Conservation (phyloP, 257 asterid genomes). For the Eustoma russellianum region DNA sequence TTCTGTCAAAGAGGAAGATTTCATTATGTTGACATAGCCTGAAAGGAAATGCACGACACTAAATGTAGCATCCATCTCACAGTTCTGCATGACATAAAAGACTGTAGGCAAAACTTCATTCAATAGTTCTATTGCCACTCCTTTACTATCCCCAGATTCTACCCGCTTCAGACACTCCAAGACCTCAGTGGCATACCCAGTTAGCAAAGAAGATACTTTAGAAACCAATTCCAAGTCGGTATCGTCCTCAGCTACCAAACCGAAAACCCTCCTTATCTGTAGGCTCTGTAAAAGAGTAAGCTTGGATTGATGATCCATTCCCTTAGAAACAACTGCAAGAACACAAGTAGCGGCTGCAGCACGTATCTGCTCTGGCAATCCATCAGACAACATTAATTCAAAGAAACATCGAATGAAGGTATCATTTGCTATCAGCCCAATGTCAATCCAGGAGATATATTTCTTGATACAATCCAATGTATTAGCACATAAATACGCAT, state of each 20-base stretch:
- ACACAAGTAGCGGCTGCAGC: slow-evolving; percentile 69
- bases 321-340: slow-evolving; percentile 65
- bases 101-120: slow-evolving; percentile 92
- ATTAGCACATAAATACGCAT: slow-evolving; percentile 56
- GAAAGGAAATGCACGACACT: slow-evolving; percentile 84
- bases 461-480: slow-evolving; percentile 70
- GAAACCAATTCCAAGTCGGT: slow-evolving; percentile 52
- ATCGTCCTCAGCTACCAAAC: slow-evolving; percentile 51
- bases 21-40: slow-evolving; percentile 80
- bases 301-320: slow-evolving; percentile 80
- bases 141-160: slow-evolving; percentile 49
- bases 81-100: slow-evolving; percentile 59
- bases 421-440: slow-evolving; percentile 72
- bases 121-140: slow-evolving; percentile 48
- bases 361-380: slow-evolving; percentile 56
- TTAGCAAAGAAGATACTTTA: slow-evolving; percentile 62
- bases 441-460: slow-evolving; percentile 83
- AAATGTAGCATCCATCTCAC: slow-evolving; percentile 60
- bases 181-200: slow-evolving; percentile 77
- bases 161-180: slow-evolving; percentile 73
- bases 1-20: slow-evolving; percentile 50
- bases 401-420: slow-evolving; percentile 56
- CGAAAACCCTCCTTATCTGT: slow-evolving; percentile 65
- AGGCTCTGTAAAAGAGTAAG: slow-evolving; percentile 62
- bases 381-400: slow-evolving; percentile 61